phyloP scores from a whole-genome alignment of 306 rosid genomes.

The Fragaria ananassa region DNA sequence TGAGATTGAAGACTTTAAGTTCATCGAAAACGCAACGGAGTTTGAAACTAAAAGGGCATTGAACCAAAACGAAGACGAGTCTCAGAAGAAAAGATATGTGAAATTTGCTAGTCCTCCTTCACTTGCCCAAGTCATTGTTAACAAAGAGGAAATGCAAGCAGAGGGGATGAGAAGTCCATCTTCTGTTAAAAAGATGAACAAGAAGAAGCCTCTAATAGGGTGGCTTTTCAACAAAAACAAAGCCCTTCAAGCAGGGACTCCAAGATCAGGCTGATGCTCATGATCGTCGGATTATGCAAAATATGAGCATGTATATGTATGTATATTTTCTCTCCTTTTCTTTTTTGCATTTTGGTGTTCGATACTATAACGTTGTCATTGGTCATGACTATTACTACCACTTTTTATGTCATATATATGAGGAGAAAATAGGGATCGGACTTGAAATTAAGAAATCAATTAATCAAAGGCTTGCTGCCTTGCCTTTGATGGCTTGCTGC shows the following conservation, averaged over 20 bases:
- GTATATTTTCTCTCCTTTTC: neutral
- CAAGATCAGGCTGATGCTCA: neutral
- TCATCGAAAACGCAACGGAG: constrained; percentile 43
- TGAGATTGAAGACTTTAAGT: constrained; percentile 59
- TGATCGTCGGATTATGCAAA: neutral
- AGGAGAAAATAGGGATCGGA: neutral
- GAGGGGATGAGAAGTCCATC: constrained; percentile 24
- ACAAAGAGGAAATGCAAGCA: constrained; percentile 26
- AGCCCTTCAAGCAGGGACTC: constrained; percentile 22
- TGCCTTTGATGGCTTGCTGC: neutral
- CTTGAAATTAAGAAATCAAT: neutral
- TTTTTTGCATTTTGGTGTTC: neutral
- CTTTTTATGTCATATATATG: neutral
- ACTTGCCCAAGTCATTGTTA: constrained; percentile 43
- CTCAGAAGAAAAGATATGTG: constrained; percentile 57
- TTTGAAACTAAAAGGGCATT: constrained; percentile 27
- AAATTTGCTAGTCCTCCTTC: constrained; percentile 80
- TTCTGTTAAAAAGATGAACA: constrained; percentile 54
- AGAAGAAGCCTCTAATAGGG: constrained; percentile 60
- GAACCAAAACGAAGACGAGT: constrained; percentile 31
- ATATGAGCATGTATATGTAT: neutral
- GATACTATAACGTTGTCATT: neutral
- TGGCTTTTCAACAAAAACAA: constrained; percentile 68
- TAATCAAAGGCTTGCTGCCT: neutral
- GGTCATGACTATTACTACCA: neutral